phyloP scores from a whole-genome alignment of 495 filamentous ascomycete species.

The Polyplosphaeria fusca region DNA sequence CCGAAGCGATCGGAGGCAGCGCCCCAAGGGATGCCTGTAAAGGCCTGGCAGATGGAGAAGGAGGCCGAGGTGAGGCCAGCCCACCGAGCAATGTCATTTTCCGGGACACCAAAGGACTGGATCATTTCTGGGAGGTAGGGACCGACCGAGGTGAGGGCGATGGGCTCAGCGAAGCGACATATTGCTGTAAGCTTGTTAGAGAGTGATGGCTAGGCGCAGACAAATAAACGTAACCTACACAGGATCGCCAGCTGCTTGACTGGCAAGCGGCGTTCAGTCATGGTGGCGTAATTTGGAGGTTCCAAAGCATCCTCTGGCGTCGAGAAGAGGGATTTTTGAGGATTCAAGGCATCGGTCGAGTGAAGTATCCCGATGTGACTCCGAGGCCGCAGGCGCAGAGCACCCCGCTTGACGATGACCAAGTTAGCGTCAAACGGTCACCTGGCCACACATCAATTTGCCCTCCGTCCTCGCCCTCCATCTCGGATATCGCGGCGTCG shows the following conservation, averaged over 20 bases:
- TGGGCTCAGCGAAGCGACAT: constrained; percentile 80
- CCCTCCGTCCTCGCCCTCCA: too few species aligned
- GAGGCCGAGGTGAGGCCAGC: constrained; percentile 68
- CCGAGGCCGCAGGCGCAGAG: too few species aligned
- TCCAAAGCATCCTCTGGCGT: constrained; percentile 13
- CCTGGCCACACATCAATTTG: too few species aligned
- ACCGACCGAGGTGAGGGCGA: constrained; percentile 78
- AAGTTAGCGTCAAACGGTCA: too few species aligned
- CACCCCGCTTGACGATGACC: too few species aligned
- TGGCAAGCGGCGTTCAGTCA: constrained; percentile 35
- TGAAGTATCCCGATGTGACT: too few species aligned
- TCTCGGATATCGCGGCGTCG: too few species aligned
- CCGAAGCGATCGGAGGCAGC: constrained; percentile 68
- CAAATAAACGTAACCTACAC: constrained; percentile 19
- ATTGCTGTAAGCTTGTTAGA: constrained; percentile 55
- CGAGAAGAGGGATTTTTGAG: background rate
- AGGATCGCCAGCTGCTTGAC: constrained; percentile 40
- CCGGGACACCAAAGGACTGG: constrained; percentile 68
- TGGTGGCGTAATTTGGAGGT: constrained; percentile 11
- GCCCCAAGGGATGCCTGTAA: constrained; percentile 78
- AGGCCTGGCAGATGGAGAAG: constrained; percentile 68
- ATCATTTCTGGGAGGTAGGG: constrained; percentile 94
- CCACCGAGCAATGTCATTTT: constrained; percentile 72
- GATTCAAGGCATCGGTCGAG: too few species aligned
- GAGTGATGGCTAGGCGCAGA: background rate